These are phyloP conservation scores for Ceratocystis ficicola DNA, from an alignment of 2,329 filamentous ascomycete species.

Conservation along the genomic window DNA sequence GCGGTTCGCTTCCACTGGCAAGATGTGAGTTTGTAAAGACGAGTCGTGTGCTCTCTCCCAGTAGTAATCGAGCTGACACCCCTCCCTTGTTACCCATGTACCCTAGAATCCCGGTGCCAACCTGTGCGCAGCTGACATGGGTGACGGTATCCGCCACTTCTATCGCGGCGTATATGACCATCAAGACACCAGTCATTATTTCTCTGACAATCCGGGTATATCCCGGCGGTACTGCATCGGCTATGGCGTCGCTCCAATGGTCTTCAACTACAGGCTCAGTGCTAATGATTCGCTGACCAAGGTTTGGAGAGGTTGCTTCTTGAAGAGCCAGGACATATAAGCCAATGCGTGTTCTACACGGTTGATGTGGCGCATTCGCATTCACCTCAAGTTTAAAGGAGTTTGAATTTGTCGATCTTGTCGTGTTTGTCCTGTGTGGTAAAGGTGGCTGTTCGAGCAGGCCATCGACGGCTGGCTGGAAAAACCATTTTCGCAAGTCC, in stretches of 20 bases:
- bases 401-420: slow-evolving; percentile 12
- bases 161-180: slow-evolving; percentile 77
- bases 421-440: slow-evolving; percentile 13
- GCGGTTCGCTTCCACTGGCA: slow-evolving; percentile 69
- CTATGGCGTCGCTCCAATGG: slow-evolving; percentile 70
- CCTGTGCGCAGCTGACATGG: slow-evolving; percentile 66
- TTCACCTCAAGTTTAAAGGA: slow-evolving; percentile 20
- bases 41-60: slow-evolving; percentile 80
- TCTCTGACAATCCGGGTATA: slow-evolving; percentile 69
- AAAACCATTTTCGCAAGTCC: slow-evolving; percentile 81
- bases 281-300: slow-evolving; percentile 64
- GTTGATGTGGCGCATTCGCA: slow-evolving; percentile 11
- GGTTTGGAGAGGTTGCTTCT: slow-evolving; percentile 78
- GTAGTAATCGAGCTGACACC: slow-evolving; percentile 64
- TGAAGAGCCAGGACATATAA: slow-evolving; percentile 86
- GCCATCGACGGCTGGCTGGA: slow-evolving; percentile 35
- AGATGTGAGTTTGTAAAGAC: slow-evolving; percentile 89
- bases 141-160: slow-evolving; percentile 61
- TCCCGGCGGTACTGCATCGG: slow-evolving; percentile 59
- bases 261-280: slow-evolving; percentile 58
- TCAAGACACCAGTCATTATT: slow-evolving; percentile 73
- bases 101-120: slow-evolving; percentile 81
- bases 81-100: slow-evolving; percentile 97
- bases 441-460: slow-evolving; percentile 21
- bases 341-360: slow-evolving; percentile 40